These are phyloP conservation scores for Herpomyces periplanetae DNA, from an alignment of 2,329 filamentous ascomycete genomes.

Conservation along the genomic window DNA sequence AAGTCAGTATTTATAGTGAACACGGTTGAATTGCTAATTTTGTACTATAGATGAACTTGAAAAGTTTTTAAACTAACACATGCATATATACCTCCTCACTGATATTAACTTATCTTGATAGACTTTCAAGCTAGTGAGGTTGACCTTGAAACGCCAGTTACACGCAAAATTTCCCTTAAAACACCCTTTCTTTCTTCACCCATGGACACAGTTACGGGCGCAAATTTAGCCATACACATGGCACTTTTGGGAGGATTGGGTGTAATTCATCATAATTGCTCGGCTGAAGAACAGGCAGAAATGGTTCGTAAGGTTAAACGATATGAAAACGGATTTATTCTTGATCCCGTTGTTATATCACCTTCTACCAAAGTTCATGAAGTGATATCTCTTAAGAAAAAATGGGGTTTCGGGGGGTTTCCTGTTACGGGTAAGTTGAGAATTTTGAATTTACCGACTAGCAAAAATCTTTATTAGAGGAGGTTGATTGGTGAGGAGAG, in stretches of 20 bases:
- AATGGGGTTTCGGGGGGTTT: constrained; percentile 94
- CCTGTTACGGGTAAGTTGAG: constrained; percentile 62
- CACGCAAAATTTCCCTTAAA: constrained; percentile 80
- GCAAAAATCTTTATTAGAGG: constrained; percentile 3
- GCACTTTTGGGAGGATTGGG: constrained; percentile 52
- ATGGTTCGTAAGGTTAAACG: constrained; percentile 98
- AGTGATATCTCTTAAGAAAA: constrained; percentile 67
- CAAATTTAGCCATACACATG: constrained; percentile 98
- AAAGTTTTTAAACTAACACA: constrained; percentile 2
- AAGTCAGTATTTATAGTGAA: constrained; percentile 11
- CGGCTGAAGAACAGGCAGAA: constrained; percentile 77
- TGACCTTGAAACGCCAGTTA: constrained; percentile 53
- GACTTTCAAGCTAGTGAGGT: constrained; percentile 74
- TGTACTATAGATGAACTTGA: constrained; percentile 2
- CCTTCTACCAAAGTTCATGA: constrained; percentile 59
- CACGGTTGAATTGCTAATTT: background rate
- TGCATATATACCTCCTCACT: constrained; percentile 3
- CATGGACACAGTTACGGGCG: constrained; percentile 97
- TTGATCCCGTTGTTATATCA: constrained; percentile 67
- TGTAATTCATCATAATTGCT: constrained; percentile 98
- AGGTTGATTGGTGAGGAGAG: no score
- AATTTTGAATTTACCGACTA: constrained; percentile 4
- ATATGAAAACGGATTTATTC: constrained; percentile 95
- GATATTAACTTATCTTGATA: constrained; percentile 6
- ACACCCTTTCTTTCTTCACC: constrained; percentile 86